phyloP scores from a whole-genome alignment of 768 basidiomycete species.

The Bullera alba region DNA sequence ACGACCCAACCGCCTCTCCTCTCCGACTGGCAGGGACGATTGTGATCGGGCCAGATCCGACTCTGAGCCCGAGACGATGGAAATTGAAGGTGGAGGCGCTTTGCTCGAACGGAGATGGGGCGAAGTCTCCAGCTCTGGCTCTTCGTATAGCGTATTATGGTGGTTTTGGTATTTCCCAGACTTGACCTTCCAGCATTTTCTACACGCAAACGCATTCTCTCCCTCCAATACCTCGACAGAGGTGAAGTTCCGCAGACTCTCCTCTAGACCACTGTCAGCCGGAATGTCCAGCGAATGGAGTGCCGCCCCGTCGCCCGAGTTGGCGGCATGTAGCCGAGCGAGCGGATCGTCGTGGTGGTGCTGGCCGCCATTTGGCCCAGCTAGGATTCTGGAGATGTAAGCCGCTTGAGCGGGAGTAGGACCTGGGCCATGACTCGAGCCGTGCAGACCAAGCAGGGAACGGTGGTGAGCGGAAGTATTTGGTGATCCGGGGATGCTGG shows the following conservation, averaged over 20 bases:
- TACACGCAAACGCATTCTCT: slow-evolving; percentile 89
- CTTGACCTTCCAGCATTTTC: slow-evolving; percentile 83
- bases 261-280: slow-evolving; percentile 48
- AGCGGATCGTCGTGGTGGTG: slow-evolving; percentile 29
- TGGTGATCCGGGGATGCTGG: not conserved
- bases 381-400: slow-evolving; percentile 44
- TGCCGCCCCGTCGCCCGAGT: slow-evolving; percentile 14
- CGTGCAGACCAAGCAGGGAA: slow-evolving; percentile 1
- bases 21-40: slow-evolving; percentile 6
- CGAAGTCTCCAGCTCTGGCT: slow-evolving; percentile 28
- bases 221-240: slow-evolving; percentile 88
- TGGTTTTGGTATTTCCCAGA: slow-evolving; percentile 51
- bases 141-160: slow-evolving; percentile 27
- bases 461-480: not conserved
- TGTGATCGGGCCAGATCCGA: not conserved
- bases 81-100: not conserved
- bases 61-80: not conserved
- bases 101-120: slow-evolving; percentile 28
- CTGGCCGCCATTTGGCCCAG: slow-evolving; percentile 14
- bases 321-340: slow-evolving; percentile 29
- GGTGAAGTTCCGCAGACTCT: slow-evolving; percentile 79
- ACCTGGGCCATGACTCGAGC: slow-evolving; percentile 19
- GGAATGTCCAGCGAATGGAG: not conserved
- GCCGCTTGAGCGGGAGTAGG: slow-evolving; percentile 45
- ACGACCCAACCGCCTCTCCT: not conserved